These are phyloP conservation scores for Diospyros kaki DNA, from an alignment of 148 eudicot genomes.

Conservation along the genomic window DNA sequence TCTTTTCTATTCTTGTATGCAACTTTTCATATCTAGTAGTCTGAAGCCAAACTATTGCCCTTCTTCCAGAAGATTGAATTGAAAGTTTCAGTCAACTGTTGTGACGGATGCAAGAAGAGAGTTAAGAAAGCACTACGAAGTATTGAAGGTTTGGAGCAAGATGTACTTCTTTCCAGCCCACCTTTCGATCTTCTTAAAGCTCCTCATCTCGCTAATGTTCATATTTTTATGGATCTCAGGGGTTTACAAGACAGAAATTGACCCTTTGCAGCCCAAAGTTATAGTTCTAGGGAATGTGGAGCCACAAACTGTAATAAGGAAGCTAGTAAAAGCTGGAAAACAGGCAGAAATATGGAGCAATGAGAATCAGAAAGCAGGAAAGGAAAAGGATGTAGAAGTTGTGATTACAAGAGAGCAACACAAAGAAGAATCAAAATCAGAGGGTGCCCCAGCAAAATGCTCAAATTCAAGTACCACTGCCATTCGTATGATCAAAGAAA, in stretches of 20 bases:
- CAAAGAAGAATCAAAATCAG: conserved; percentile 2
- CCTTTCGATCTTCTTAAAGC: not conserved
- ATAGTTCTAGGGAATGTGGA: conserved; percentile 10
- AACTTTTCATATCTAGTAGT: conserved; percentile 3
- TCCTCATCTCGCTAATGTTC: not conserved
- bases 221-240: not conserved
- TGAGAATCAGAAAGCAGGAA: conserved; percentile 1
- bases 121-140: conserved; percentile 9
- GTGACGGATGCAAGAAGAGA: conserved; percentile 14
- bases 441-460: conserved; percentile 2
- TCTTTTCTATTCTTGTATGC: not conserved
- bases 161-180: not conserved
- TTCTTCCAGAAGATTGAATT: conserved; percentile 13
- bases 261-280: conserved; percentile 14
- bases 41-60: conserved; percentile 10
- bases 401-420: conserved; percentile 8
- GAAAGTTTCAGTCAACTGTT: conserved; percentile 9
- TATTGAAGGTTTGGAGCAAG: conserved; percentile 12
- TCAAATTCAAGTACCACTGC: not conserved
- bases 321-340: conserved; percentile 1
- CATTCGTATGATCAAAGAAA: not conserved
- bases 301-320: conserved; percentile 11
- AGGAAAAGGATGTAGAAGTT: not conserved
- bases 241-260: conserved; percentile 11
- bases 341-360: conserved; percentile 14